Base-by-base conservation (phyloP, 1,284 basidiomycete species). In the Phaffia rhodozyma region DNA sequence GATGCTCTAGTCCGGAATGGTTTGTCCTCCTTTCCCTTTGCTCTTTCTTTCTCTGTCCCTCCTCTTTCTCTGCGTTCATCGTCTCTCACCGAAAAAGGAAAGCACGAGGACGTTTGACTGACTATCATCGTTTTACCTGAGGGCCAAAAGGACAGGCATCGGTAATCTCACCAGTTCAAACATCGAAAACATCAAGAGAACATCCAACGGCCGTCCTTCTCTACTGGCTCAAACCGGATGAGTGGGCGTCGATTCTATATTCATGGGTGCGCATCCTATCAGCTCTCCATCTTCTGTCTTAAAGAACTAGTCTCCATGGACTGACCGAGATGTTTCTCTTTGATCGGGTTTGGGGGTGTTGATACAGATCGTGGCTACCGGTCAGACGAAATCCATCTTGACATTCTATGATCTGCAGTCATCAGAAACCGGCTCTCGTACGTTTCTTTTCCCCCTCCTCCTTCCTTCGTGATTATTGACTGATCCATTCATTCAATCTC, bases 211-310 rank as follows among this genome's bases (percentile, higher is more conserved):
- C 69, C 2, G 77, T 74, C 52, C 71, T 77, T 48, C 67, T 82
- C 16, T 79, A 78, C 67, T 82, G 80, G 80, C 73, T 74, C 32
- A 77, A 75, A 64, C 79, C 80, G 0, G 77, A 78, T 21, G 79
- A 81, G 68, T 81, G 80, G 80, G 79, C 76, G 1, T 69, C 74
- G 23, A 59, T 75, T 21, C 79, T 82, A 53, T 78, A 80, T 66
- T 73, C 76, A 47, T 82, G 80, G 80, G 78, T 80, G 55, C 60
- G 76, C 66, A 43, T 25, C 20, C 30, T 9, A 30, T 34, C 32
- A 47, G 34, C 47, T 32, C 1, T n/a, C 55, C 63, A 20, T 47
- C 30, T 38, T 16, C 32, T 16, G 23, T 51, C 32, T n/a, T 58
- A 9, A n/a, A 34, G 49, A 0, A 5, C 25, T 2, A 18, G 18